Conservation (phyloP, 106 monocot species). For the Ottelia alismoides region DNA sequence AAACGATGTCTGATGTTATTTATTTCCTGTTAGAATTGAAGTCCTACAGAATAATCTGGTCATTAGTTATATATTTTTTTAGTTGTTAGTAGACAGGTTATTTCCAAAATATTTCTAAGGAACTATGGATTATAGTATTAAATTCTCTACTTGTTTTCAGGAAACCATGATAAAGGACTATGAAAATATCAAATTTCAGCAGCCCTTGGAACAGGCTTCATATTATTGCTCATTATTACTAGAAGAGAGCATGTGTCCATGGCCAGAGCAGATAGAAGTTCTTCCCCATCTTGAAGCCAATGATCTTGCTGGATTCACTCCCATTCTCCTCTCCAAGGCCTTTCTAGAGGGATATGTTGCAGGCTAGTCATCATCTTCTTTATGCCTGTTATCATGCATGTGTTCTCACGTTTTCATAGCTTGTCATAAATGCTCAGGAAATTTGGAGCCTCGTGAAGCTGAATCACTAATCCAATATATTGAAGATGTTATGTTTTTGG, state of each 20-base stretch:
- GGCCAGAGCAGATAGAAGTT: slow-evolving; percentile 61
- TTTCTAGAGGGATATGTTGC: slow-evolving; percentile 69
- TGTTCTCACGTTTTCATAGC: background rate
- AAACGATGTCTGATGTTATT: too few species aligned
- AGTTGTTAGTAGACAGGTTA: too few species aligned
- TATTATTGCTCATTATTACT: slow-evolving; percentile 70
- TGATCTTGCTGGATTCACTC: slow-evolving; percentile 43
- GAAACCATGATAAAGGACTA: slow-evolving; percentile 67
- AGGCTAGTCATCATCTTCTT: slow-evolving; percentile 20
- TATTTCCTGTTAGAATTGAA: too few species aligned
- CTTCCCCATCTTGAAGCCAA: slow-evolving; percentile 54
- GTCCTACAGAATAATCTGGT: too few species aligned
- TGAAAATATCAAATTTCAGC: slow-evolving; percentile 77
- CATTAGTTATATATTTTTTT: too few species aligned
- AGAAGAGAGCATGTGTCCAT: slow-evolving; percentile 65
- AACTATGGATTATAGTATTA: too few species aligned
- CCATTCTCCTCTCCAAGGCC: slow-evolving; percentile 41
- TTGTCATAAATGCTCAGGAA: slow-evolving; percentile 33
- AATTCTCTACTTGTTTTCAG: too few species aligned
- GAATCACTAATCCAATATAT: slow-evolving; percentile 38
- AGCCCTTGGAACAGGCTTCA: slow-evolving; percentile 78
- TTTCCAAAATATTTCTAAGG: too few species aligned
- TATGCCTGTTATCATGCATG: background rate
- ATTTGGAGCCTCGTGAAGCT: slow-evolving; percentile 56
- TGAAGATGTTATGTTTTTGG: slow-evolving; percentile 56